A percentile compares a stretch with the other conserved stretches of the same genome.
phyloP scores from a whole-genome alignment of 2,329 filamentous ascomycete species.

The Botrytis elliptica region DNA sequence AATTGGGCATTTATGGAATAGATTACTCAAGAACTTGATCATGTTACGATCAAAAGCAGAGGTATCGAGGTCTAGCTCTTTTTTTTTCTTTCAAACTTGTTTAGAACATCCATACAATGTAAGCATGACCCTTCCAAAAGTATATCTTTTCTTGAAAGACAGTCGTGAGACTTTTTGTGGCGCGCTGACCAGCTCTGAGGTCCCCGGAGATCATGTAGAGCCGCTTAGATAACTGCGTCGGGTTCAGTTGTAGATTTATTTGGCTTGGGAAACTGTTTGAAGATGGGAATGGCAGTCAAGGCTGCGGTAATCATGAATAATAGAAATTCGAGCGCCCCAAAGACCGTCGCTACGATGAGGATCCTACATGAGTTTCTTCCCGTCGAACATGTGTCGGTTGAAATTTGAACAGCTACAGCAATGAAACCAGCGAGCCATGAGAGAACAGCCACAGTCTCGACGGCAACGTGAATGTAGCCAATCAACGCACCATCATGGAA shows the following conservation, averaged over 20 bases:
- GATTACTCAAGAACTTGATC: neutral
- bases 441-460: neutral
- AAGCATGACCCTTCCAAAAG: neutral
- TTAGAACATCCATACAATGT: neutral
- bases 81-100: rapidly evolving
- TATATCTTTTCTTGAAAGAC: neutral
- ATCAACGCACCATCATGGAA: neutral
- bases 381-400: neutral
- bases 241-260: neutral
- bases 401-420: neutral
- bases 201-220: neutral
- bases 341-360: neutral
- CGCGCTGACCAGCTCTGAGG: neutral
- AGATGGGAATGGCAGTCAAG: neutral
- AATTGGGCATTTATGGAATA: neutral
- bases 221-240: neutral
- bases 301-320: neutral
- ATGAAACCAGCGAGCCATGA: neutral
- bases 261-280: neutral
- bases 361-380: neutral
- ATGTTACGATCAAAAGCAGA: neutral
- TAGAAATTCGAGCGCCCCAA: neutral
- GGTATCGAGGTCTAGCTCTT: neutral
- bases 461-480: neutral
- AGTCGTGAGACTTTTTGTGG: neutral